Evolutionary conservation across 495 filamentous ascomycete species (phyloP).

Genomic region (Lasiosphaeris hirsuta): DNA sequence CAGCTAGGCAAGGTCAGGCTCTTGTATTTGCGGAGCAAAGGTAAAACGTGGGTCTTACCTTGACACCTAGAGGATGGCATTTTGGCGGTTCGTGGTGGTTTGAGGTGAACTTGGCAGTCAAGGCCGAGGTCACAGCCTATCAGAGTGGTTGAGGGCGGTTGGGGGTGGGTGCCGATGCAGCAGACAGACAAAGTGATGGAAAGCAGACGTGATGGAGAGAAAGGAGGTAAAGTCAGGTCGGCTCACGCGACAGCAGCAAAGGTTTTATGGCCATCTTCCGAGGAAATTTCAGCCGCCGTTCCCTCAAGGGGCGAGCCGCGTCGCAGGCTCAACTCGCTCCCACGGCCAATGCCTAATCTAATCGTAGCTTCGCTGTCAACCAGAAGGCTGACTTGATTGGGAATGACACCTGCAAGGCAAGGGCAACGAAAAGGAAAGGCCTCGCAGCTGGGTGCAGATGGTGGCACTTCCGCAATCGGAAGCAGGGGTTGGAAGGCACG

Average conservation of each 20-base stretch:
- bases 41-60: slow-evolving; percentile 5
- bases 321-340: background rate
- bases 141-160: no score
- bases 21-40: background rate
- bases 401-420: background rate
- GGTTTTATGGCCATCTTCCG: background rate
- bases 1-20: slow-evolving; percentile 11
- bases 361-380: background rate
- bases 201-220: no score
- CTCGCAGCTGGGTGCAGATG: background rate
- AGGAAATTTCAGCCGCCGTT: background rate
- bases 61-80: slow-evolving; percentile 12
- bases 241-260: no score
- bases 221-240: no score
- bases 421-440: background rate
- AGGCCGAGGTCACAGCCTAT: background rate
- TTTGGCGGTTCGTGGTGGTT: background rate
- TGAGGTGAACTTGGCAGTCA: background rate
- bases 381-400: background rate
- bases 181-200: no score
- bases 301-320: background rate
- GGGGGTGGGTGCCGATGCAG: no score
- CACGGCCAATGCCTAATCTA: background rate
- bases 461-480: slow-evolving; percentile 5
- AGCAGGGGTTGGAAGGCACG: no score